A percentile compares a stretch with the other conserved stretches of the same genome.
These are phyloP conservation scores for Acacia crassicarpa DNA, from an alignment of 306 rosid species.

Conservation along the genomic window DNA sequence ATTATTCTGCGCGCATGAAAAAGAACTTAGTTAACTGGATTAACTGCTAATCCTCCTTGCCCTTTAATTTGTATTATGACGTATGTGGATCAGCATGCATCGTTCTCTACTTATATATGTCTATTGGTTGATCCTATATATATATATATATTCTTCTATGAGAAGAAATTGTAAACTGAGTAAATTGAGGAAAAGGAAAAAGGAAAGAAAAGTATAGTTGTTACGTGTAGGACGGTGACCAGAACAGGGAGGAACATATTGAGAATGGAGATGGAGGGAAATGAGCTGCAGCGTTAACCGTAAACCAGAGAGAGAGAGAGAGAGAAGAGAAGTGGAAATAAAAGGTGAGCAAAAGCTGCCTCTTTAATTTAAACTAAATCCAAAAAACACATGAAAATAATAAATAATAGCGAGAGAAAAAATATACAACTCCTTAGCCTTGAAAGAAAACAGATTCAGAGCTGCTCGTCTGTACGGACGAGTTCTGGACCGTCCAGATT, in stretches of 20 bases:
- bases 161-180: conserved; percentile 2
- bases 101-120: conserved; percentile 17
- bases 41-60: conserved; percentile 10
- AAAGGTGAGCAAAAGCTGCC: conserved; percentile 43
- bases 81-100: conserved; percentile 35
- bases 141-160: background rate
- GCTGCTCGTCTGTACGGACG: too few species aligned
- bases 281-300: conserved; percentile 38
- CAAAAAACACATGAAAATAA: conserved; percentile 7
- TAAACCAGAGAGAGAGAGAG: conserved; percentile 23
- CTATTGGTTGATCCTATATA: background rate
- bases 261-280: conserved; percentile 1
- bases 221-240: background rate
- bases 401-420: background rate
- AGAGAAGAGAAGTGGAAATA: conserved; percentile 40
- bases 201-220: background rate
- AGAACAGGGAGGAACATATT: conserved; percentile 13
- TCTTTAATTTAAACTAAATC: conserved; percentile 42
- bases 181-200: conserved; percentile 17
- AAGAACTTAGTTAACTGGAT: conserved; percentile 16
- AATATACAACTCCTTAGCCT: background rate
- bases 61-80: conserved; percentile 16
- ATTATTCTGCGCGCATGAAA: background rate
- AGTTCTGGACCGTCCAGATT: too few species aligned
- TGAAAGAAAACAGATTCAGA: too few species aligned